Evolutionary conservation across 306 rosid genomes (phyloP).

Genomic region (Glycine tomentella): DNA sequence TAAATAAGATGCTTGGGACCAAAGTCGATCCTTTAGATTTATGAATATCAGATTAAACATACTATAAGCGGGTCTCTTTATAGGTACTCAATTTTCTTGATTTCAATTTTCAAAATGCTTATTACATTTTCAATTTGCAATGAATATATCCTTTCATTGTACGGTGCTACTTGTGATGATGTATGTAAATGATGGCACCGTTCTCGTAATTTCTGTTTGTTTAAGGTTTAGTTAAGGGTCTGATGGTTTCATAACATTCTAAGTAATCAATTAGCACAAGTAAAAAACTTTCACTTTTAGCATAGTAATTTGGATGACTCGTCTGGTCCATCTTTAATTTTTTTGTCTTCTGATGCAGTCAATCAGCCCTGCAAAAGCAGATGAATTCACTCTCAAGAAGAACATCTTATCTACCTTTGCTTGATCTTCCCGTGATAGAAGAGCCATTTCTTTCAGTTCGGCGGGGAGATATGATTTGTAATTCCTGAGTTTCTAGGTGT

Average conservation of each 20-base stretch:
- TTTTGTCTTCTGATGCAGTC: conserved; percentile 61
- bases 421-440: conserved; percentile 51
- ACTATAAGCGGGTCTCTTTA: too few species aligned
- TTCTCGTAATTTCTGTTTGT: neutral
- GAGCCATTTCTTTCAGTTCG: conserved; percentile 18
- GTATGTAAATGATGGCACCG: neutral
- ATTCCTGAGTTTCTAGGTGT: conserved; percentile 38
- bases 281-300: neutral
- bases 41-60: neutral
- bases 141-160: too few species aligned
- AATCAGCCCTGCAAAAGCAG: conserved; percentile 82
- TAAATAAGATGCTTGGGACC: neutral
- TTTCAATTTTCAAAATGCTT: too few species aligned
- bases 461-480: conserved; percentile 31
- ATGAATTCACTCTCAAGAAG: conserved; percentile 87
- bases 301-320: conserved; percentile 22
- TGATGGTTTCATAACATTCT: neutral
- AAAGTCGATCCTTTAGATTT: neutral
- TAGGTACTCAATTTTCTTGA: too few species aligned
- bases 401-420: conserved; percentile 72
- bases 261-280: conserved; percentile 12
- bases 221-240: neutral
- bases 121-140: too few species aligned
- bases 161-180: neutral
- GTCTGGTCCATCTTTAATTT: conserved; percentile 12